These are phyloP conservation scores for Naganishia kalamii DNA, from an alignment of 768 basidiomycete species.

Conservation along the genomic window DNA sequence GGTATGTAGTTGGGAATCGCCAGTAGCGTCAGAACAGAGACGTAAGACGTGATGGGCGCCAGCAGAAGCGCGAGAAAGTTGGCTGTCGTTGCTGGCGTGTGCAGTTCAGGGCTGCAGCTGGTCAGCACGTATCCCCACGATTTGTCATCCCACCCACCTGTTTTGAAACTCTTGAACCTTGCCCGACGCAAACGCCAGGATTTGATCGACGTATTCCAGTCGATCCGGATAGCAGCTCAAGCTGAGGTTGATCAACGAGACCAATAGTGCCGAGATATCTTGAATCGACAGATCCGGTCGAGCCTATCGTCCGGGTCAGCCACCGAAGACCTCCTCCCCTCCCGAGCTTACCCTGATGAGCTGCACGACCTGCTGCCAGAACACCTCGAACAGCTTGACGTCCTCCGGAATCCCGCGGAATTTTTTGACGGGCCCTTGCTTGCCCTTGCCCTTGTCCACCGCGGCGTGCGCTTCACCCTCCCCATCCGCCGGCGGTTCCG, in stretches of 20 bases:
- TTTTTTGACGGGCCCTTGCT: conserved; percentile 53
- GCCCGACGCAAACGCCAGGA: conserved; percentile 76
- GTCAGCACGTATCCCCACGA: not conserved
- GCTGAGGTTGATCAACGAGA: conserved; percentile 89
- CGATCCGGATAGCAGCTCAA: conserved; percentile 95
- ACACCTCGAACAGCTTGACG: conserved; percentile 93
- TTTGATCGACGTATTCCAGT: conserved; percentile 93
- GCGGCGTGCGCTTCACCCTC: conserved; percentile 25
- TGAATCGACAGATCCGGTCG: conserved; percentile 95
- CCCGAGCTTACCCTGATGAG: conserved; percentile 73
- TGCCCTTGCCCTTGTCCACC: conserved; percentile 47
- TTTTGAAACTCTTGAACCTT: conserved; percentile 80
- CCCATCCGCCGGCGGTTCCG: conserved; percentile 16
- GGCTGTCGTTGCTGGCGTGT: conserved; percentile 74
- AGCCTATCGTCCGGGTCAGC: conserved; percentile 54
- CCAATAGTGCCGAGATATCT: conserved; percentile 90
- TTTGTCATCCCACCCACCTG: conserved; percentile 51
- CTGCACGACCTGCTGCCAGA: conserved; percentile 97
- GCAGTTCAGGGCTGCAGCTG: conserved; percentile 67
- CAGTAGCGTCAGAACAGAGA: conserved; percentile 92
- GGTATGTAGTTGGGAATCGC: conserved; percentile 85
- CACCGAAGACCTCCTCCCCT: conserved; percentile 16
- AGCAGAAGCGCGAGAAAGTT: conserved; percentile 88
- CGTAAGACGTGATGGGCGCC: conserved; percentile 92
- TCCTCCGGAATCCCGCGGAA: conserved; percentile 93